Percentiles rank a stretch among this genome's conserved stretches.
Evolutionary conservation across 768 basidiomycete genomes (phyloP).

Genomic region (Cytidiella melzeri): DNA sequence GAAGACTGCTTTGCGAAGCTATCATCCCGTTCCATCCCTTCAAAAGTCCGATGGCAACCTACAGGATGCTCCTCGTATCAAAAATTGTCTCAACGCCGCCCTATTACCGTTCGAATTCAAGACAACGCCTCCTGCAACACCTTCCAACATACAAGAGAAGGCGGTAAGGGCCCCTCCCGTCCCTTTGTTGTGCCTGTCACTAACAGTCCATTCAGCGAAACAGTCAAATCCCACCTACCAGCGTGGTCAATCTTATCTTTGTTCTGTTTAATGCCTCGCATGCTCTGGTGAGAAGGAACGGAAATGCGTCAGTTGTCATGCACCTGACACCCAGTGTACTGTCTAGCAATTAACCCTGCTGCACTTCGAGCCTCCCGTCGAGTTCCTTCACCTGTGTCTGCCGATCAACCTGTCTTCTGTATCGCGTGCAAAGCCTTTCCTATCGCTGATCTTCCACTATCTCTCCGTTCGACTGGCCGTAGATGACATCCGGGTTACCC

Average conservation of each 20-base stretch:
- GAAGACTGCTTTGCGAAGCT: slow-evolving; percentile 85
- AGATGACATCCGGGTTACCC: too few relatives aligned
- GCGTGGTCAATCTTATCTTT: slow-evolving; percentile 63
- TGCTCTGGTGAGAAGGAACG: not conserved
- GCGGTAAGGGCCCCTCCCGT: slow-evolving; percentile 38
- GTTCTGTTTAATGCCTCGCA: slow-evolving; percentile 51
- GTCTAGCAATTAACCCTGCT: slow-evolving; percentile 25
- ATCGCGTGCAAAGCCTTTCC: slow-evolving; percentile 38
- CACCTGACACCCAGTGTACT: not conserved
- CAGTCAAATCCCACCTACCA: slow-evolving; percentile 55
- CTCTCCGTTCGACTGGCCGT: too few relatives aligned
- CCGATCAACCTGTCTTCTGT: slow-evolving; percentile 31
- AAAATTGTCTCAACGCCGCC: slow-evolving; percentile 83
- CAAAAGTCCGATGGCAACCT: slow-evolving; percentile 86
- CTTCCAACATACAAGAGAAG: slow-evolving; percentile 66
- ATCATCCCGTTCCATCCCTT: slow-evolving; percentile 85
- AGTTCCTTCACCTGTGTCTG: slow-evolving; percentile 39
- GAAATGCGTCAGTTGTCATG: too few relatives aligned
- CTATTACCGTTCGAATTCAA: slow-evolving; percentile 62
- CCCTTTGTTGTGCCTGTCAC: slow-evolving; percentile 1
- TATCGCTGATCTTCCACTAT: slow-evolving; percentile 41
- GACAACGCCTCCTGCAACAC: slow-evolving; percentile 64
- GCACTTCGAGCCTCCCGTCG: slow-evolving; percentile 30
- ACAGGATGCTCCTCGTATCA: slow-evolving; percentile 88
- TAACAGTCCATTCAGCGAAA: slow-evolving; percentile 24